Evolutionary conservation across 2,329 filamentous ascomycete genomes (phyloP).

Genomic region (Arthrobotrys sphaeroides): DNA sequence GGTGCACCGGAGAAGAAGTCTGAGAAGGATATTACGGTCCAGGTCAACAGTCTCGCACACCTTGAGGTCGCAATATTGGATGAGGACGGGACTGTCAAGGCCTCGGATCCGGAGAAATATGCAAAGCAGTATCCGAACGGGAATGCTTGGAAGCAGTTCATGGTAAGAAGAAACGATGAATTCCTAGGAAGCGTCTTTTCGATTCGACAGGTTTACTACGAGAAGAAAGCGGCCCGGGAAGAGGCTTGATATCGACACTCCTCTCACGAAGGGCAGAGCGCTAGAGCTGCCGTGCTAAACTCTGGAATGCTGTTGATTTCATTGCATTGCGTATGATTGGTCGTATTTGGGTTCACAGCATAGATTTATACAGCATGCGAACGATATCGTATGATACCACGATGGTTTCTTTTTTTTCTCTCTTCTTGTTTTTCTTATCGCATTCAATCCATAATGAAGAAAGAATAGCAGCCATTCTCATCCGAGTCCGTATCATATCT

Average conservation of each 20-base stretch:
- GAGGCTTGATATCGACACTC: neutral
- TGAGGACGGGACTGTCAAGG: slow-evolving; percentile 49
- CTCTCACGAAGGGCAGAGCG: no score
- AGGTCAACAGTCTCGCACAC: slow-evolving; percentile 41
- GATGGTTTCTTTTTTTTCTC: no score
- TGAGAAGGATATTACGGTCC: slow-evolving; percentile 18
- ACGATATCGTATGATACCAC: no score
- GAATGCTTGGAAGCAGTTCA: slow-evolving; percentile 49
- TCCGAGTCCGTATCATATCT: no score
- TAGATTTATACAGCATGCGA: no score
- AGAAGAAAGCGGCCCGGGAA: slow-evolving; percentile 34
- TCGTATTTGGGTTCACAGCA: no score
- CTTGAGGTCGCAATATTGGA: slow-evolving; percentile 43
- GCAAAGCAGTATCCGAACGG: slow-evolving; percentile 41
- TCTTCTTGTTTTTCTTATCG: no score
- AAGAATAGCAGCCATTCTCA: no score
- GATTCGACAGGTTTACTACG: slow-evolving; percentile 43
- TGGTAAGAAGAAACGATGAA: slow-evolving; percentile 44
- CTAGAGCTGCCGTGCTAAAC: no score
- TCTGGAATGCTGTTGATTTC: no score
- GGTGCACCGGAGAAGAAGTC: neutral
- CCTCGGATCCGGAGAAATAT: slow-evolving; percentile 40
- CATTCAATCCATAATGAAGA: no score
- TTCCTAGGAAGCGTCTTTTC: slow-evolving; percentile 44
- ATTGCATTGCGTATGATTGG: neutral